phyloP scores from a whole-genome alignment of 139 green algal species.

The Micromonas pusilla region DNA sequence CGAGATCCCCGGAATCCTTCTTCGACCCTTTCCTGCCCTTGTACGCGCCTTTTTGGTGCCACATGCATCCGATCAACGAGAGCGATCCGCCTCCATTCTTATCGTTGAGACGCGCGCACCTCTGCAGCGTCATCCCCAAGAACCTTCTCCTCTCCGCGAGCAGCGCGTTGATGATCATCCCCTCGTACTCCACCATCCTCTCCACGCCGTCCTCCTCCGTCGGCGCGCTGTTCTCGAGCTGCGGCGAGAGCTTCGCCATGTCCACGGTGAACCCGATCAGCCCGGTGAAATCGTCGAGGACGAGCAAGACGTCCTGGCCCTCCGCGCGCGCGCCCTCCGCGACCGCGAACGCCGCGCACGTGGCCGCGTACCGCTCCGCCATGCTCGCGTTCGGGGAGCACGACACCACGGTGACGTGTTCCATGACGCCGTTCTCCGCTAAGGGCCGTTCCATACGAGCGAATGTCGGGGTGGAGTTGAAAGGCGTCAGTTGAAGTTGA shows the following conservation, averaged over 20 bases:
- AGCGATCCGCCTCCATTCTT: conserved; percentile 5
- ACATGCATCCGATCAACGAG: conserved; percentile 15
- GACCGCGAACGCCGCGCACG: conserved; percentile 7
- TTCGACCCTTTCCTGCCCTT: background rate
- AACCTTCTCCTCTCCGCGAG: conserved; percentile 16
- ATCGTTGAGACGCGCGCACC: conserved; percentile 11
- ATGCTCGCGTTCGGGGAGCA: background rate
- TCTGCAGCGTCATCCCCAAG: conserved; percentile 19
- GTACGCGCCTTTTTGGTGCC: conserved; percentile 15
- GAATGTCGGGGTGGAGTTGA: no score
- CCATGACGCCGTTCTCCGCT: no score
- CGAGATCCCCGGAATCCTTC: background rate
- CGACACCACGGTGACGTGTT: conserved; percentile 7
- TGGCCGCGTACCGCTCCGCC: conserved; percentile 21
- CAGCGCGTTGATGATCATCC: conserved; percentile 12
- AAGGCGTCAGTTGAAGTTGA: no score
- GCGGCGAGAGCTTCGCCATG: background rate
- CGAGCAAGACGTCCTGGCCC: conserved; percentile 13
- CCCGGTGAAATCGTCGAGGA: conserved; percentile 23
- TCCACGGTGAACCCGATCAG: background rate
- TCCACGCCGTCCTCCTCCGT: background rate
- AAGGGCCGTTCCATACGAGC: no score
- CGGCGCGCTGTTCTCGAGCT: background rate
- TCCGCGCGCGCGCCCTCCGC: conserved; percentile 2
- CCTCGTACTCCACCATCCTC: conserved; percentile 21